A percentile compares a stretch with the other conserved stretches of the same genome.
These are phyloP conservation scores for Leishmania tropica DNA, from an alignment of 208 protist species.

Conservation along the genomic window DNA sequence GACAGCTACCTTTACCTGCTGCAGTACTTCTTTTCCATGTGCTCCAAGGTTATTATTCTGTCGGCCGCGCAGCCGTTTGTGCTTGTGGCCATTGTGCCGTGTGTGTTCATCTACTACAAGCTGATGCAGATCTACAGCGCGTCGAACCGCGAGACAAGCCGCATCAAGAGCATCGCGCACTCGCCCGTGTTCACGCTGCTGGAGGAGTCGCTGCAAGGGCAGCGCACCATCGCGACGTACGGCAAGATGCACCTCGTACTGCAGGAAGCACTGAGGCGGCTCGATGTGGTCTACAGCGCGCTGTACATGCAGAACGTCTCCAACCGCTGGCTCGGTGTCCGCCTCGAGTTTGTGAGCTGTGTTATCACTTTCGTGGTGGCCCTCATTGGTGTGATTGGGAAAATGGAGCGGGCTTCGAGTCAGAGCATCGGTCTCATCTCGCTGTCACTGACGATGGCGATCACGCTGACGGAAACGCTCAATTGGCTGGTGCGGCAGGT, in stretches of 20 bases:
- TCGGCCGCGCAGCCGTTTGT: constrained; percentile 49
- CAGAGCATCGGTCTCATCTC: constrained; percentile 59
- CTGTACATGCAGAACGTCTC: constrained; percentile 53
- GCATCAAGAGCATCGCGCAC: constrained; percentile 86
- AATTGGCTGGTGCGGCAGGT: constrained; percentile 62
- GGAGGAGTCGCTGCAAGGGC: constrained; percentile 88
- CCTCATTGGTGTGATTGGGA: constrained; percentile 46
- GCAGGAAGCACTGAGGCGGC: constrained; percentile 33
- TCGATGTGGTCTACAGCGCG: constrained; percentile 61
- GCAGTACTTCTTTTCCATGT: constrained; percentile 55
- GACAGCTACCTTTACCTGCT: constrained; percentile 63
- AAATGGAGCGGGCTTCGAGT: constrained; percentile 20
- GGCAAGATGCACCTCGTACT: constrained; percentile 34
- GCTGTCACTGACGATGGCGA: constrained; percentile 60
- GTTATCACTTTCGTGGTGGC: constrained; percentile 64
- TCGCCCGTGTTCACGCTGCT: constrained; percentile 95
- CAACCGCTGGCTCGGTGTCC: constrained; percentile 91
- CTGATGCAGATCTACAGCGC: constrained; percentile 91
- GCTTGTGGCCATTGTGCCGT: constrained; percentile 50
- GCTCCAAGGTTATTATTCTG: constrained; percentile 60
- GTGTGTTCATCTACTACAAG: constrained; percentile 82
- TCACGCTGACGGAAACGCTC: constrained; percentile 62
- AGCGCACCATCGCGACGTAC: constrained; percentile 88
- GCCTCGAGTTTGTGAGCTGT: constrained; percentile 89
- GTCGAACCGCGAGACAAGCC: constrained; percentile 84